These are phyloP conservation scores for Elaeis oleifera DNA, from an alignment of 202 grass and related monocot species.

Conservation along the genomic window DNA sequence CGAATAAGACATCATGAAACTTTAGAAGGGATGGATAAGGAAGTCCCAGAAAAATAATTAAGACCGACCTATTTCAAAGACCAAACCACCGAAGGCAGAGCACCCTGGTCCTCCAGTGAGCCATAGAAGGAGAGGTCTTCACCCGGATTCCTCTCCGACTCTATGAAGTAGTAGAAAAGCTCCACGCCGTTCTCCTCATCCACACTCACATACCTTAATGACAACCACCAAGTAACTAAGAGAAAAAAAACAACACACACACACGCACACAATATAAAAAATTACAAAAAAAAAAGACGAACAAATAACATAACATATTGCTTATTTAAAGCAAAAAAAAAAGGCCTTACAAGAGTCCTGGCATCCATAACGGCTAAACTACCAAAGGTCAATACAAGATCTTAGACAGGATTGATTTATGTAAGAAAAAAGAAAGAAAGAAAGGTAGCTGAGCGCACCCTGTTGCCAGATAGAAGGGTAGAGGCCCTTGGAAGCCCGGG, in stretches of 20 bases:
- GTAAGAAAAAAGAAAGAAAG: not conserved
- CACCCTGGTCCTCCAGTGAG: slow-evolving; percentile 56
- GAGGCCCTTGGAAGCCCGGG: slow-evolving; percentile 42
- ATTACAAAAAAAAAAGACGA: no score
- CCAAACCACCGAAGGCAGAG: slow-evolving; percentile 32
- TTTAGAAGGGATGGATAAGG: no score
- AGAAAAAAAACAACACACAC: no score
- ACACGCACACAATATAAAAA: no score
- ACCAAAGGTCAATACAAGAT: not conserved
- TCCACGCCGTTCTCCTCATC: slow-evolving; percentile 32
- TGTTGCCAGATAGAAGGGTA: slow-evolving; percentile 54
- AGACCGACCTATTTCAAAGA: slow-evolving; percentile 29
- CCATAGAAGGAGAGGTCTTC: slow-evolving; percentile 49
- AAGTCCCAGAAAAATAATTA: no score
- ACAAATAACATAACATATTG: no score
- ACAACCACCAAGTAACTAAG: not conserved
- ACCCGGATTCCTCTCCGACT: slow-evolving; percentile 1
- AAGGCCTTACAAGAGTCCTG: no score
- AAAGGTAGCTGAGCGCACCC: slow-evolving; percentile 22
- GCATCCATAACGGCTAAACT: no score
- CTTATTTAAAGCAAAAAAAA: no score
- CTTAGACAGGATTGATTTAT: no score
- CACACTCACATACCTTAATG: slow-evolving; percentile 39
- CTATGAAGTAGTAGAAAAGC: slow-evolving; percentile 71
- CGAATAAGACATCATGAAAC: no score